These are phyloP conservation scores for Martensiomyces pterosporus DNA, from an alignment of 192 early-diverging fungal genomes.

Conservation along the genomic window DNA sequence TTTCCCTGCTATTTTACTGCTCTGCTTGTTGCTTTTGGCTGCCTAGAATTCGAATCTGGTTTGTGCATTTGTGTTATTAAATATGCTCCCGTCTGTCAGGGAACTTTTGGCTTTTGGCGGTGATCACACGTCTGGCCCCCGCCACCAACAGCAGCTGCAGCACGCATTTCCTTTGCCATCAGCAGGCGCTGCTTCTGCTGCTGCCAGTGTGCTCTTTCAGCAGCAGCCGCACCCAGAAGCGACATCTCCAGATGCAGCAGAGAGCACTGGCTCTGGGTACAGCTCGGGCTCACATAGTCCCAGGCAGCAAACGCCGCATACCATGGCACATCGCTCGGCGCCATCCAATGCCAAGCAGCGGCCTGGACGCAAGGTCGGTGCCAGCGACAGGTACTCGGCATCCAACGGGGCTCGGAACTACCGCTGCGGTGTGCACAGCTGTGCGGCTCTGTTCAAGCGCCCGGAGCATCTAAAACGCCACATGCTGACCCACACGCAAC, in stretches of 20 bases:
- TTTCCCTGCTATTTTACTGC: slow-evolving; percentile 1
- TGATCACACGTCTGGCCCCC: not conserved
- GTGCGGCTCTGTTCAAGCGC: slow-evolving; percentile 69
- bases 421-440: slow-evolving; percentile 58
- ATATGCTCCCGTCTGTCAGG: slow-evolving; percentile 41
- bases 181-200: not conserved
- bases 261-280: too few species aligned
- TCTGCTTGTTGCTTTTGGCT: slow-evolving; percentile 8
- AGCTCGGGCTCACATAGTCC: too few species aligned
- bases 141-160: not conserved
- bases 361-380: slow-evolving; percentile 42
- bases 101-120: slow-evolving; percentile 43
- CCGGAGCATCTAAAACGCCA: slow-evolving; percentile 85
- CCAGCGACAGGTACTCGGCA: slow-evolving; percentile 19
- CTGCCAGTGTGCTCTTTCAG: not conserved
- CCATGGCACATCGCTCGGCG: too few species aligned
- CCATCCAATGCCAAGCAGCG: too few species aligned
- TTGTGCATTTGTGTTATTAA: slow-evolving; percentile 1
- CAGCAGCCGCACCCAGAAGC: too few species aligned
- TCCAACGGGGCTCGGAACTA: slow-evolving; percentile 45
- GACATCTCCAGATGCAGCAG: too few species aligned
- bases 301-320: too few species aligned
- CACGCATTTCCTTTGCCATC: slow-evolving; percentile 2
- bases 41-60: slow-evolving; percentile 3
- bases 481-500: slow-evolving; percentile 81